These are phyloP conservation scores for Fusarium incarnatum DNA, from an alignment of 2,329 filamentous ascomycete species.

Conservation along the genomic window DNA sequence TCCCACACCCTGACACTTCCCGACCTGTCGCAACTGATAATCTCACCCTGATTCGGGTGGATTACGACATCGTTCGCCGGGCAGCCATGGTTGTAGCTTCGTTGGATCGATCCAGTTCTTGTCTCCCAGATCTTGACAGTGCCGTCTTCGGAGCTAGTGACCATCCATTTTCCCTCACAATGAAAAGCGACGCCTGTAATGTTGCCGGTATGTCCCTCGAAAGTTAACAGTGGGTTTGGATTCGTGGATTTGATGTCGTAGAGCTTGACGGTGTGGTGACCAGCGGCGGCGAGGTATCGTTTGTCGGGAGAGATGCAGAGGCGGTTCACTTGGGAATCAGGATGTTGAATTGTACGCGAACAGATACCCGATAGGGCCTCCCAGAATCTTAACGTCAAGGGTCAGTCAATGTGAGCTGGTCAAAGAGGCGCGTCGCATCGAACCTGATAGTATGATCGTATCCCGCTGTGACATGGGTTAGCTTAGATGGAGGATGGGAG, in stretches of 20 bases:
- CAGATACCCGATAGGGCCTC: slow-evolving; percentile 98
- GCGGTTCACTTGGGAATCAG: slow-evolving; percentile 97
- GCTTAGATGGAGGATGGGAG: slow-evolving; percentile 14
- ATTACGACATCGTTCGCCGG: slow-evolving; percentile 99
- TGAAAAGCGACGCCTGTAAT: slow-evolving; percentile 98
- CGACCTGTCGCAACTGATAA: slow-evolving; percentile 93
- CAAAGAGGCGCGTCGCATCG: slow-evolving; percentile 36
- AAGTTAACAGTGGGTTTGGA: slow-evolving; percentile 89
- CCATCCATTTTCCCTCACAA: slow-evolving; percentile 99
- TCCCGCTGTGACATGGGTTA: slow-evolving; percentile 58
- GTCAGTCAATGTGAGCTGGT: slow-evolving; percentile 26
- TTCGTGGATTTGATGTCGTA: slow-evolving; percentile 99
- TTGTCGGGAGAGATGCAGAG: slow-evolving; percentile 99
- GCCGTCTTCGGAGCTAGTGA: slow-evolving; percentile 95
- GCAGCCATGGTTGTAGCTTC: slow-evolving; percentile 90
- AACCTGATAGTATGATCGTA: slow-evolving; percentile 74
- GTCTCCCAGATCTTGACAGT: slow-evolving; percentile 99
- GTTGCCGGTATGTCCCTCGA: slow-evolving; percentile 95
- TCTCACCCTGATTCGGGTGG: slow-evolving; percentile 97
- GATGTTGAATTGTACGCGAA: slow-evolving; percentile 96
- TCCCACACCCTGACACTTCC: slow-evolving; percentile 98
- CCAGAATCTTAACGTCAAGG: slow-evolving; percentile 78
- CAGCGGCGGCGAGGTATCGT: slow-evolving; percentile 87
- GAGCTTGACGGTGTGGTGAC: slow-evolving; percentile 88
- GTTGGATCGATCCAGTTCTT: slow-evolving; percentile 83